phyloP scores from a whole-genome alignment of 208 protist genomes.

The Acanthamoeba royreba region DNA sequence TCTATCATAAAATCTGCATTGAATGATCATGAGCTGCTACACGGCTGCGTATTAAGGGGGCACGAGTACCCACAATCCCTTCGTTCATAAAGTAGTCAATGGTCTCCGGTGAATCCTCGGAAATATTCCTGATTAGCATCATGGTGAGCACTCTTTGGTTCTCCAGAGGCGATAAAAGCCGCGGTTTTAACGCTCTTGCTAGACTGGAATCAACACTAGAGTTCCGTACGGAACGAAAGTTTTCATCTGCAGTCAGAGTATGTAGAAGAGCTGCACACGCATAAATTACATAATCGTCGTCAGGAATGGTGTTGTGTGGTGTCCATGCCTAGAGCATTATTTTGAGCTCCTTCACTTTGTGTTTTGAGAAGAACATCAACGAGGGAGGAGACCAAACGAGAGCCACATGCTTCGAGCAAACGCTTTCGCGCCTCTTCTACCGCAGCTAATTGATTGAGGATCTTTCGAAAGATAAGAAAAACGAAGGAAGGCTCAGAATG shows the following conservation, averaged over 20 bases:
- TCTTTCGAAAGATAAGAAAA: background rate
- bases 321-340: background rate
- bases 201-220: background rate
- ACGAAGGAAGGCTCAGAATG: background rate
- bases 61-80: background rate
- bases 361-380: background rate
- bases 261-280: background rate
- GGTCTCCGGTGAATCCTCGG: background rate
- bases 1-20: background rate
- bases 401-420: background rate
- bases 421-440: background rate
- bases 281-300: background rate
- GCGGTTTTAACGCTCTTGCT: background rate
- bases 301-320: background rate
- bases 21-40: background rate
- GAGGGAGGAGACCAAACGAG: background rate
- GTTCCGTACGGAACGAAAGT: background rate
- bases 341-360: background rate
- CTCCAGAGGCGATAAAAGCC: background rate
- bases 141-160: background rate
- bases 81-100: background rate
- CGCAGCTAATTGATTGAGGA: background rate
- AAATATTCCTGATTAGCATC: background rate
- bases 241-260: background rate
- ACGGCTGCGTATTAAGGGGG: background rate